phyloP scores from a whole-genome alignment of 345 rosid genomes.

The Moringa oleifera region DNA sequence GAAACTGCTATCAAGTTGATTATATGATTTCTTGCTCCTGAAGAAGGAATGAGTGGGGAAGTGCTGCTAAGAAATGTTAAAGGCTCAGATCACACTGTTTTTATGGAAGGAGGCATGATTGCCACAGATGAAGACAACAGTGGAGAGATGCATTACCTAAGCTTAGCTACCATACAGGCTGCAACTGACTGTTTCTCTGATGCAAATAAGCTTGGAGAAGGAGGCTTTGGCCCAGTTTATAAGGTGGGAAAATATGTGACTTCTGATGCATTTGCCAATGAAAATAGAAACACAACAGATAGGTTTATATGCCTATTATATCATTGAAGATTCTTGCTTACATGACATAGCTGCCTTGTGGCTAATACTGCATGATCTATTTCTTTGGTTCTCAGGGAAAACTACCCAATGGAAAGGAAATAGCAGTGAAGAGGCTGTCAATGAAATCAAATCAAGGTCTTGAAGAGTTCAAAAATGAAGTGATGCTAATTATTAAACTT shows the following conservation, averaged over 20 bases:
- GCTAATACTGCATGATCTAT: neutral
- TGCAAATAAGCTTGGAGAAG: slow-evolving; percentile 47
- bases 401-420: slow-evolving; percentile 31
- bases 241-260: slow-evolving; percentile 17
- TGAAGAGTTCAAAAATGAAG: slow-evolving; percentile 54
- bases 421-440: slow-evolving; percentile 53
- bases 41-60: slow-evolving; percentile 21
- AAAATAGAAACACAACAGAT: no score
- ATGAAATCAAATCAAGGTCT: slow-evolving; percentile 45
- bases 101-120: slow-evolving; percentile 9
- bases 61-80: slow-evolving; percentile 16
- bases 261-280: neutral
- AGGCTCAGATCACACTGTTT: slow-evolving; percentile 7
- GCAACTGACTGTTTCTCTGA: slow-evolving; percentile 42
- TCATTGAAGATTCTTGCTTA: no score
- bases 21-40: neutral
- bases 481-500: slow-evolving; percentile 39
- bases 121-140: slow-evolving; percentile 16
- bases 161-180: slow-evolving; percentile 15
- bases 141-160: slow-evolving; percentile 25
- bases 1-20: neutral
- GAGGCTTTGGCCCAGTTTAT: slow-evolving; percentile 55
- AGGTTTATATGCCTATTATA: no score
- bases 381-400: slow-evolving; percentile 33
- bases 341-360: no score